Evolutionary conservation across 305 asterid species (phyloP).

Genomic region (Fraxinus baroniana): DNA sequence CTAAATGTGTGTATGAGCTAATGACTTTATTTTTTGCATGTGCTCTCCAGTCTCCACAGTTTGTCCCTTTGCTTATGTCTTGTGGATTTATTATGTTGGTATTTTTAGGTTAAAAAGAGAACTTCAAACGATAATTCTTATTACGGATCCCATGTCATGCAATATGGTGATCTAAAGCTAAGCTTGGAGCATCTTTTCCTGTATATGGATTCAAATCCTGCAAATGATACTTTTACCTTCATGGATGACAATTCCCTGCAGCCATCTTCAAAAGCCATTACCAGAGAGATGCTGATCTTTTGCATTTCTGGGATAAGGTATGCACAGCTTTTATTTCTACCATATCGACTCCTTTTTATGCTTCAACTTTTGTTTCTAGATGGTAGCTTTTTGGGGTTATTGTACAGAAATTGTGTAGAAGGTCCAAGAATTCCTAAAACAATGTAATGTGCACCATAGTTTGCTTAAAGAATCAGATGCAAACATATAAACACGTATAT

Average conservation of each 20-base stretch:
- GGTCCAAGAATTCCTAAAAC: neutral
- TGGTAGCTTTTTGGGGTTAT: neutral
- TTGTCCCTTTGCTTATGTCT: neutral
- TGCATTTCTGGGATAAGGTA: conserved; percentile 97
- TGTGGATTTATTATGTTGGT: neutral
- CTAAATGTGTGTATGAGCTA: neutral
- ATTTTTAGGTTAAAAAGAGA: conserved; percentile 70
- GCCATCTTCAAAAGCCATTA: conserved; percentile 56
- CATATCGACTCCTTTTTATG: neutral
- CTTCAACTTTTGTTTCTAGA: neutral
- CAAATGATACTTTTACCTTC: conserved; percentile 67
- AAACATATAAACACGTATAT: neutral
- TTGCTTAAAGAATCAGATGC: neutral
- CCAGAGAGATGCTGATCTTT: conserved; percentile 95
- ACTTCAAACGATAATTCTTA: conserved; percentile 55
- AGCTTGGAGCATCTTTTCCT: conserved; percentile 49
- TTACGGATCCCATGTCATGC: conserved; percentile 94
- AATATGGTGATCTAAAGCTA: conserved; percentile 72
- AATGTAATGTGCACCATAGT: neutral
- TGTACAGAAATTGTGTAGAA: neutral
- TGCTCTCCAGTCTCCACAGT: neutral
- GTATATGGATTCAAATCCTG: conserved; percentile 84
- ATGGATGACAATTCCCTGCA: conserved; percentile 47
- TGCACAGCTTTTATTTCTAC: neutral
- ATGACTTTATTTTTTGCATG: neutral